Base-by-base conservation (phyloP, 2,329 filamentous ascomycete genomes). In the Alternaria sp. region DNA sequence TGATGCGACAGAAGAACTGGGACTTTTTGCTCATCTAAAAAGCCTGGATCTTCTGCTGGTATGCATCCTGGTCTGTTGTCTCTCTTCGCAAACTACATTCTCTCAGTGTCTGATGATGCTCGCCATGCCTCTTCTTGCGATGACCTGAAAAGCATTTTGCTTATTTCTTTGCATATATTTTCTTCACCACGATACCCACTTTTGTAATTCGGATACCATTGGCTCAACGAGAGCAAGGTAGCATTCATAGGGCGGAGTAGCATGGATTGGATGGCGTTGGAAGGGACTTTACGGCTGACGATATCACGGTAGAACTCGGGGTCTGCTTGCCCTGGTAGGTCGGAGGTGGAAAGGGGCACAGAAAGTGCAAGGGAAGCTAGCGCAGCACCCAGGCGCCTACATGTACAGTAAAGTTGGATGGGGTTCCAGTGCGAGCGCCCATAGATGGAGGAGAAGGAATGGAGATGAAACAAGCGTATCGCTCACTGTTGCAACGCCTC, bases 1-100 rank as follows among this genome's bases (percentile, higher is more conserved):
- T 94, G 76, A 97, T 97, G 93, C 88, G 88, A 81, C 88, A 90
- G 82, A 95, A 94, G 83, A 88, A 88, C 70, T 97, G 93, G 94
- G 92, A 96, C 78, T 95, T 93, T 82, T 85, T 97, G 79, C 87
- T 97, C 79, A 94, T 97, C 81, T 97, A 78, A 74, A 48, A 68
- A 65, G 63, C 42, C 53, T 43, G 38, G 58, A 56, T 62, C 62
- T 62, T 72, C 71, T 76, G 73, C 74, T 76, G 73, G 73, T 67
- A 64, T 61, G 71, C 76, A 78, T 78, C 76, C 69, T 71, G 70
- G 71, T 76, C 75, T 76, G 70, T 66, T 69, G 62, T 51, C 52
- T 63, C 59, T 51, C 57, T 64, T 69, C 46, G 55, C 65, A 57
- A 59, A 34, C 61, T 57, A 64, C 70, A 66, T 59, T 71, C 66